Evolutionary conservation across 805 yeast species (phyloP), one percentile per base, ranked within the genome.

Genomic region (Cyberlindnera maritima): DNA sequence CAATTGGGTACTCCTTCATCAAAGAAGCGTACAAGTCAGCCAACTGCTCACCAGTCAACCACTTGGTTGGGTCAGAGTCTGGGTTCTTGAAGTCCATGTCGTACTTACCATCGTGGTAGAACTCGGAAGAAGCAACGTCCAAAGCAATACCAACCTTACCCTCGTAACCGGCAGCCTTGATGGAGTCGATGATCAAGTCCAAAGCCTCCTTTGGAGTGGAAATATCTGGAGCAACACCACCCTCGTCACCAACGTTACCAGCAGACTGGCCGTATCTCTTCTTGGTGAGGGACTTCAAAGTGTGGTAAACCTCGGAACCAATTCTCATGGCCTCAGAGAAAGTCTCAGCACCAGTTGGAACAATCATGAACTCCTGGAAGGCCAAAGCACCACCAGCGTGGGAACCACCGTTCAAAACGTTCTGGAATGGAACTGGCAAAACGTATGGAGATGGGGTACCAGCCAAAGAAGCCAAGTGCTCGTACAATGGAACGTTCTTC

Each of bases 201-300:
- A 92, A 79, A 64, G 98, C 99, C 83, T 92, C 98, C 74, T 82
- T 88, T 69, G 99, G 92, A 63, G 97, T 81, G 60, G 85, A 80
- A 61, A 94, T 84, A 75, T 90, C 88, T 75, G 99, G 99, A 66
- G 99, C 99, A 79, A 92, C 97, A 84, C 99, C 99, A 86, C 99
- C 99, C 82, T 92, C 99, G 76, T 92, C 99, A 83, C 99, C 99
- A 70, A 92, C 99, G 79, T 92, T 92, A 77, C 97, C 98, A 66
- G 99, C 99, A 56, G 96, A 85, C 69, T 88, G 85, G 70, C 99
- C 99, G 85, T 92, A 94, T 72, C 77, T 80, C 84, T 88, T 85
- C 83, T 88, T 88, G 73, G 98, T 85, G 66, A 87, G 77, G 58
- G 91, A 74, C 81, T 94, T 94, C 74, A 92, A 83, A 77, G 80